Conservation (phyloP, 371 early-diverging fungal genomes). For the Parasitella parasitica region DNA sequence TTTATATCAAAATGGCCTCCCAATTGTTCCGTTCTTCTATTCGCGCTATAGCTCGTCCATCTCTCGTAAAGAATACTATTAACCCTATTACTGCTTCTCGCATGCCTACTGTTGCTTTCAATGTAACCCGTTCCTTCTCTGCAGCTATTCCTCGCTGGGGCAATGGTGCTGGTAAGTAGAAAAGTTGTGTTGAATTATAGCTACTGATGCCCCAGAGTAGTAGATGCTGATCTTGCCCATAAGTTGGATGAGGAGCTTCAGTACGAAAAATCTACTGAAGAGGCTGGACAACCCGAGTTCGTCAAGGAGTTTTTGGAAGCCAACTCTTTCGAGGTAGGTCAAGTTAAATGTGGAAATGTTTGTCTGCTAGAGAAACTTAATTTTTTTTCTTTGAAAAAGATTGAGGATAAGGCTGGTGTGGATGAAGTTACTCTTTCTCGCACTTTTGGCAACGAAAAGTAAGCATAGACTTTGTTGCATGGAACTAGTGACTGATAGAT, state of each 20-base stretch:
- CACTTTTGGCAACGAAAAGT: constrained; percentile 91
- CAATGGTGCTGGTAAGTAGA: constrained; percentile 40
- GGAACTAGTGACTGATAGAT: not conserved
- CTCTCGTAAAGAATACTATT: constrained; percentile 16
- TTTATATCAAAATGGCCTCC: constrained; percentile 30
- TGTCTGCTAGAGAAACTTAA: not conserved
- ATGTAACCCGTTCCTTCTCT: constrained; percentile 28
- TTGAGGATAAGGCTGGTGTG: constrained; percentile 78
- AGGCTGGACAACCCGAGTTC: constrained; percentile 64
- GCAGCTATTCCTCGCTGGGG: constrained; percentile 30
- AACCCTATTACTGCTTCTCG: constrained; percentile 11
- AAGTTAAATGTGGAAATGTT: too few species aligned
- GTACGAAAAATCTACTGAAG: constrained; percentile 76
- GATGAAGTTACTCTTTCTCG: constrained; percentile 82
- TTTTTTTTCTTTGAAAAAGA: constrained; percentile 29
- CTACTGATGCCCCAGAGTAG: constrained; percentile 28
- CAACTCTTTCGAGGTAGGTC: constrained; percentile 73
- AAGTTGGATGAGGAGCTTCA: constrained; percentile 78
- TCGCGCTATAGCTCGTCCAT: constrained; percentile 37
- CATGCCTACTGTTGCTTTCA: constrained; percentile 24
- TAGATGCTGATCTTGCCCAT: constrained; percentile 70
- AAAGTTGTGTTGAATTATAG: too few species aligned
- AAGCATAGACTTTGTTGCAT: too few species aligned
- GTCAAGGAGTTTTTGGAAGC: constrained; percentile 74
- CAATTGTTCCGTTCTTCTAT: constrained; percentile 40